A percentile compares a stretch with the other conserved stretches of the same genome.
phyloP scores from a whole-genome alignment of 306 rosid species.

The Purshia tridentata region DNA sequence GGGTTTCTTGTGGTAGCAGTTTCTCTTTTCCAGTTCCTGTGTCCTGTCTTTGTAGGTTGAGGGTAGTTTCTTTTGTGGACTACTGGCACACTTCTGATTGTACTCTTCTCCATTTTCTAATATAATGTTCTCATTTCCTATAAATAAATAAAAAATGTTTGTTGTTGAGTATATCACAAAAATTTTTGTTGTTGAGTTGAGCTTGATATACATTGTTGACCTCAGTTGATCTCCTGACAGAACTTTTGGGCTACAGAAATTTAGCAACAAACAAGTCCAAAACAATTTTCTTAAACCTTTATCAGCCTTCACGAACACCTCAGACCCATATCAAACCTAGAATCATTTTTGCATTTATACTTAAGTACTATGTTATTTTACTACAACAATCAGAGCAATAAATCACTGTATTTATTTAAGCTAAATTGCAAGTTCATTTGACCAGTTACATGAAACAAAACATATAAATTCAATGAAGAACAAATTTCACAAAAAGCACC shows the following conservation, averaged over 20 bases:
- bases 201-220: no score
- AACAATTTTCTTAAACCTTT: constrained; percentile 8
- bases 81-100: no score
- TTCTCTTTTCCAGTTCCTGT: no score
- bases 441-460: constrained; percentile 25
- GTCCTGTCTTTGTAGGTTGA: no score
- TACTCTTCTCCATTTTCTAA: no score
- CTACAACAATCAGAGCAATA: constrained; percentile 4
- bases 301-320: constrained; percentile 1
- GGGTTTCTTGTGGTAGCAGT: no score
- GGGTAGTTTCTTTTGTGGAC: no score
- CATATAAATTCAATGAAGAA: constrained; percentile 8
- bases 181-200: no score
- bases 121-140: no score
- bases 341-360: not conserved
- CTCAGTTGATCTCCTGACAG: not conserved
- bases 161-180: no score
- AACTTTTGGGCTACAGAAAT: not conserved
- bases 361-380: not conserved
- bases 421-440: constrained; percentile 1
- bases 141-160: no score
- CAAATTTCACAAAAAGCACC: constrained; percentile 4
- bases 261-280: not conserved
- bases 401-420: constrained; percentile 3
- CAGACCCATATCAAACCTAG: constrained; percentile 6